A percentile compares a stretch with the other conserved stretches of the same genome.
Conservation (phyloP, 345 rosid genomes). For the Rhodomyrtus tomentosa region DNA sequence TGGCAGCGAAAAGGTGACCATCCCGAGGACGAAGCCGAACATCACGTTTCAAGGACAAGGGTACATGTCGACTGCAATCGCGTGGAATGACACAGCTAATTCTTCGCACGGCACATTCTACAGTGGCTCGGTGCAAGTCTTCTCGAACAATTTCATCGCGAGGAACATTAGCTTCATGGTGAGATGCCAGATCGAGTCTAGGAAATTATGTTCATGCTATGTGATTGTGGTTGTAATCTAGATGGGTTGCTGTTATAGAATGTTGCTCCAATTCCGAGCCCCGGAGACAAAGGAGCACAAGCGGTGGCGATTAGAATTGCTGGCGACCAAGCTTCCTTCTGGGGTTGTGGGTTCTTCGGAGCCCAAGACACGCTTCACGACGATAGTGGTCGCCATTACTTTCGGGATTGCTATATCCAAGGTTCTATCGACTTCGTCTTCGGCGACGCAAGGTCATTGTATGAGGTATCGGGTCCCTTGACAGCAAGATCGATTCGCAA, state of each 20-base stretch:
- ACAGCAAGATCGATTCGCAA: no score
- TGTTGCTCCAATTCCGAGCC: constrained; percentile 70
- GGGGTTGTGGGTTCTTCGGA: constrained; percentile 91
- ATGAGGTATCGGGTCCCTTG: constrained; percentile 26
- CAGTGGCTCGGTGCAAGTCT: constrained; percentile 77
- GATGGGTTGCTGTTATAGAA: constrained; percentile 18
- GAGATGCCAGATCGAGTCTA: not conserved
- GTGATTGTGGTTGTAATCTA: not conserved
- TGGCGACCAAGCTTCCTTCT: constrained; percentile 63
- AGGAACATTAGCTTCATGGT: constrained; percentile 94
- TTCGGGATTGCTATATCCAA: constrained; percentile 83
- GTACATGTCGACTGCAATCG: constrained; percentile 62
- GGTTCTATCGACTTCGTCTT: constrained; percentile 95
- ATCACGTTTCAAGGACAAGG: constrained; percentile 92
- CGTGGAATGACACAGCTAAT: constrained; percentile 78
- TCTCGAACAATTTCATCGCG: constrained; percentile 62
- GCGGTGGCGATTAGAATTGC: constrained; percentile 75
- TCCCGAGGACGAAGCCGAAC: constrained; percentile 58
- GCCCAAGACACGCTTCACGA: constrained; percentile 97
- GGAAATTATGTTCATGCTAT: not conserved
- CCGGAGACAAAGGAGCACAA: constrained; percentile 73
- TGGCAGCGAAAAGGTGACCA: constrained; percentile 59
- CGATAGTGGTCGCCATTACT: constrained; percentile 80
- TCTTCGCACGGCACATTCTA: constrained; percentile 69
- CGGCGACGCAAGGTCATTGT: constrained; percentile 71